These are phyloP conservation scores for Pythium apleroticum DNA, from an alignment of 352 stramenopile genomes.

Conservation along the genomic window DNA sequence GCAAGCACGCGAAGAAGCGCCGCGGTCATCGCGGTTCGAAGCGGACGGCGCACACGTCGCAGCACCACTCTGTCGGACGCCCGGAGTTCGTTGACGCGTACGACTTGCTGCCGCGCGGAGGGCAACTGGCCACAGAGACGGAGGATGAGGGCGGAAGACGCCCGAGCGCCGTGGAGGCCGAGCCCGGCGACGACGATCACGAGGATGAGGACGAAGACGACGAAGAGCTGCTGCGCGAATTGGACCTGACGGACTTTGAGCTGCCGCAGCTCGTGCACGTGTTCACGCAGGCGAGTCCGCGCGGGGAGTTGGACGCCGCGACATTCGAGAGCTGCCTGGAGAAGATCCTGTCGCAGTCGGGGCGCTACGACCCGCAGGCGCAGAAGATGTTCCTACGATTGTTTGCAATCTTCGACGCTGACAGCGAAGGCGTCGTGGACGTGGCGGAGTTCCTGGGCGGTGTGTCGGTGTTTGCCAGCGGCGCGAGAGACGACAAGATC, in stretches of 20 bases:
- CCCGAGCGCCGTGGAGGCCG: conserved; percentile 24
- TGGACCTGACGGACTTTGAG: conserved; percentile 85
- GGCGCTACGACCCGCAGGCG: conserved; percentile 70
- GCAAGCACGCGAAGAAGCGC: conserved; percentile 4
- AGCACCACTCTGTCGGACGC: conserved; percentile 15
- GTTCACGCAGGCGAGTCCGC: conserved; percentile 78
- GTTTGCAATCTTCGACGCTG: conserved; percentile 77
- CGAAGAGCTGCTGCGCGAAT: conserved; percentile 45
- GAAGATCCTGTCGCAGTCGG: conserved; percentile 81
- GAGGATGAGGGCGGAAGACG: conserved; percentile 20
- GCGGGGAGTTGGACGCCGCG: conserved; percentile 59
- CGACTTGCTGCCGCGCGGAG: conserved; percentile 19
- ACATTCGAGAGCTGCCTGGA: conserved; percentile 74
- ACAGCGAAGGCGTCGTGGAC: conserved; percentile 66
- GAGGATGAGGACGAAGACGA: conserved; percentile 32
- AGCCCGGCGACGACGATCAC: conserved; percentile 26
- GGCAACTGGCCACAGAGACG: conserved; percentile 8
- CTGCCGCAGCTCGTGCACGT: conserved; percentile 81
- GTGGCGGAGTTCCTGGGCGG: conserved; percentile 80
- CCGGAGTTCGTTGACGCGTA: conserved; percentile 31
- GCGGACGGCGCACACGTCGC: conserved; percentile 11
- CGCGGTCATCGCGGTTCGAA: background rate
- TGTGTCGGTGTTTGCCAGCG: conserved; percentile 78
- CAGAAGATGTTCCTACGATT: conserved; percentile 74
- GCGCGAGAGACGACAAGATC: conserved; percentile 85